phyloP scores from a whole-genome alignment of 108 stramenopile genomes.

The Cyclotella baltica region DNA sequence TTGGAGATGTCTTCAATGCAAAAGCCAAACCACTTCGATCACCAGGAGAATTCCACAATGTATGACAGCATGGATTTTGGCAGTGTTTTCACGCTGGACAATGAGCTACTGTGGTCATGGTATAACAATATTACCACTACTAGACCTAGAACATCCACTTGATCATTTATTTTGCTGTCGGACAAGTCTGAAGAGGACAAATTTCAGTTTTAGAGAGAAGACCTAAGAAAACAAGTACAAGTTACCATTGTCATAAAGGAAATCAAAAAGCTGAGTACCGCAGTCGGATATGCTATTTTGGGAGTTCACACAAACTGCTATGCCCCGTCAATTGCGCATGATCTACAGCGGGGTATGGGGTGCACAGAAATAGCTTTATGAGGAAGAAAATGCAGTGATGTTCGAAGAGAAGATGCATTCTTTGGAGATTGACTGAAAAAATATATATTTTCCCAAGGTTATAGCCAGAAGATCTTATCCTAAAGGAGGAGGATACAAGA shows the following conservation, averaged over 20 bases:
- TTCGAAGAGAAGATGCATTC: no score
- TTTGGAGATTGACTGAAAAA: constrained; percentile 3
- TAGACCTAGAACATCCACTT: neutral
- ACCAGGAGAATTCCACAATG: neutral
- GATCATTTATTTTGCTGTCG: neutral
- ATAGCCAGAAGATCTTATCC: neutral
- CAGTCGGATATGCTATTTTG: neutral
- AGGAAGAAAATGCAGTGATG: no score
- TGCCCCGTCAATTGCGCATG: neutral
- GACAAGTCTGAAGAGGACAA: neutral
- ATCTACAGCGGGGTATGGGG: neutral
- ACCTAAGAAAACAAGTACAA: neutral
- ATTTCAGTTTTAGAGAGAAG: neutral
- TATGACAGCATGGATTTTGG: neutral
- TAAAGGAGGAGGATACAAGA: neutral
- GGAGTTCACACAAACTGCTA: neutral
- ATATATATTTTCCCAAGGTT: neutral
- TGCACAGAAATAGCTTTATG: neutral
- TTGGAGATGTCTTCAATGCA: neutral
- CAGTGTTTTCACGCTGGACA: neutral
- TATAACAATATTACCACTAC: neutral
- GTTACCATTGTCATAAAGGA: neutral
- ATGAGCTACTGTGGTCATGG: neutral
- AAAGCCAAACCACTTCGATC: neutral
- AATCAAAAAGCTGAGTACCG: neutral